Evolutionary conservation across 2,329 filamentous ascomycete species (phyloP).

Genomic region (Seiridium cupressi): DNA sequence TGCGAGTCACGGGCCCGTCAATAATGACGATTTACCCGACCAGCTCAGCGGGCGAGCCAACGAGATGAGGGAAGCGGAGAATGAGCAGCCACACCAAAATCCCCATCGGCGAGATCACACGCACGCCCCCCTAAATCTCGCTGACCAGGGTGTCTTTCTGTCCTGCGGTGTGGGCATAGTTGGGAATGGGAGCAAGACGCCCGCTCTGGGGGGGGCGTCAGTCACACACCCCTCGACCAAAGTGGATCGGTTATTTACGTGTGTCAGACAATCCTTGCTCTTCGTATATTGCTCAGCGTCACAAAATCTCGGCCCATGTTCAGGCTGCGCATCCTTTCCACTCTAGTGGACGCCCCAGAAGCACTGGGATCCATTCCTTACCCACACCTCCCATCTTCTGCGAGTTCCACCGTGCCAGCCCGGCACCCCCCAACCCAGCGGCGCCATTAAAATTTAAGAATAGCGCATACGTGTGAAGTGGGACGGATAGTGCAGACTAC

Average conservation of each 20-base stretch:
- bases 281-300: constrained; percentile 44
- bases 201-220: constrained; percentile 15
- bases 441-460: constrained; percentile 30
- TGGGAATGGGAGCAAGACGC: constrained; percentile 16
- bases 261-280: constrained; percentile 50
- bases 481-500: constrained; percentile 25
- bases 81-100: constrained; percentile 22
- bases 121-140: constrained; percentile 21
- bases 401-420: constrained; percentile 17
- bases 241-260: constrained; percentile 40
- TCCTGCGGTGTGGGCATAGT: not conserved
- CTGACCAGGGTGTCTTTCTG: not conserved
- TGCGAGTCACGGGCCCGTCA: constrained; percentile 31
- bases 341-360: constrained; percentile 28
- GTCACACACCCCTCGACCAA: constrained; percentile 19
- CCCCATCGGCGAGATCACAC: constrained; percentile 20
- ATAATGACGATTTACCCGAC: constrained; percentile 29
- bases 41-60: constrained; percentile 20
- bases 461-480: constrained; percentile 29
- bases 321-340: constrained; percentile 19
- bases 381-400: constrained; percentile 16
- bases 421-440: constrained; percentile 29
- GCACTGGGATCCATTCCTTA: constrained; percentile 26
- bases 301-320: constrained; percentile 14
- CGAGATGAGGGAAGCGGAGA: constrained; percentile 24